Evolutionary conservation across 768 basidiomycete genomes (phyloP).

Genomic region (Myochromella boudieri): DNA sequence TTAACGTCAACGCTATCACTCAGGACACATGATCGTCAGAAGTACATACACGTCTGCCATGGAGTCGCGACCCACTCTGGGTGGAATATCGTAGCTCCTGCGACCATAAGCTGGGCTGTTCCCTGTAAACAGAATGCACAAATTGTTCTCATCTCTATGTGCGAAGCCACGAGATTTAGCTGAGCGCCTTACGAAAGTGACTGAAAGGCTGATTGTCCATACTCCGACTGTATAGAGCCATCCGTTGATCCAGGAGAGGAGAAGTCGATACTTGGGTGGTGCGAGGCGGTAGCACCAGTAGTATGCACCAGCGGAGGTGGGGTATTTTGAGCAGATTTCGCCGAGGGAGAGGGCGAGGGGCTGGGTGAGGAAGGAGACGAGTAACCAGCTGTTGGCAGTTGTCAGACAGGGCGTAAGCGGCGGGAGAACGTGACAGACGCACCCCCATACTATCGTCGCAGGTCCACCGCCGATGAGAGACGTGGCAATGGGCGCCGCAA

Average conservation of each 20-base stretch:
- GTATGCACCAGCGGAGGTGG: constrained; percentile 61
- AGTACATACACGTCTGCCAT: constrained; percentile 58
- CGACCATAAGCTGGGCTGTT: constrained; percentile 58
- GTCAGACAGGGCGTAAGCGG: neutral
- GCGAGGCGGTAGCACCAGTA: constrained; percentile 69
- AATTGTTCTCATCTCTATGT: too few relatives aligned
- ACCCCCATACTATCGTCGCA: constrained; percentile 61
- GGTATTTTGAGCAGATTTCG: constrained; percentile 61
- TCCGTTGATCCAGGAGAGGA: constrained; percentile 65
- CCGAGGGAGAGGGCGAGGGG: constrained; percentile 53
- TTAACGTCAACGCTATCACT: too few relatives aligned
- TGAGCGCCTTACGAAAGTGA: constrained; percentile 49
- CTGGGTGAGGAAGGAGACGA: constrained; percentile 48
- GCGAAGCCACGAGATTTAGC: neutral
- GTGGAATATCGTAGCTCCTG: constrained; percentile 56
- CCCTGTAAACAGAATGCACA: too few relatives aligned
- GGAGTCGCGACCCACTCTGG: constrained; percentile 57
- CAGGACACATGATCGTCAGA: neutral
- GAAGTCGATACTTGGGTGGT: constrained; percentile 46
- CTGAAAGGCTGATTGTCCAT: constrained; percentile 67
- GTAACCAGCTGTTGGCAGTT: constrained; percentile 40
- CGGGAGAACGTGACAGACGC: constrained; percentile 3
- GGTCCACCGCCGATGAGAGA: constrained; percentile 56
- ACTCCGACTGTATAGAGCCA: constrained; percentile 71
- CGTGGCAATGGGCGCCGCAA: constrained; percentile 57